Percentiles rank a stretch among this genome's conserved stretches.
phyloP scores from a whole-genome alignment of 2,329 filamentous ascomycete genomes.

The Coniochaeta ligniaria region DNA sequence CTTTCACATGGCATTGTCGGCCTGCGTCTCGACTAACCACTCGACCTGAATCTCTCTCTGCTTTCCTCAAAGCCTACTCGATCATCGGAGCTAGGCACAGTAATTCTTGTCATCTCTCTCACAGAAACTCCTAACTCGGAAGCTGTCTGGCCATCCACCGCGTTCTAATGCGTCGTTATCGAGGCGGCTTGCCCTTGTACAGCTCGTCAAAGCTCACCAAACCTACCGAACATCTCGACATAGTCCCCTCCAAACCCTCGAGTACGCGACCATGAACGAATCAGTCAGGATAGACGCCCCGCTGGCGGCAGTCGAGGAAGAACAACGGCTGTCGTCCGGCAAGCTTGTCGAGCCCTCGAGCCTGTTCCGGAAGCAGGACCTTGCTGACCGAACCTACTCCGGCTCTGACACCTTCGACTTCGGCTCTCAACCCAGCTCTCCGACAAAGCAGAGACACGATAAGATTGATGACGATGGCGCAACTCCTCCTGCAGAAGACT shows the following conservation, averaged over 20 bases:
- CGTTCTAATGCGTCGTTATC: not conserved
- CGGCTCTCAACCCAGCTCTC: slow-evolving; percentile 11
- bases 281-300: not conserved
- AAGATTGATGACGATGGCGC: slow-evolving; percentile 8
- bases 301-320: not conserved
- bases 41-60: not conserved
- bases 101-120: not conserved
- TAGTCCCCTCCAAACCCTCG: not conserved
- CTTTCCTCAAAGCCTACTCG: not conserved
- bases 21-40: not conserved
- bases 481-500: slow-evolving; percentile 21
- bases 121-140: not conserved
- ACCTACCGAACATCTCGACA: not conserved
- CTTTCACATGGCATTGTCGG: not conserved
- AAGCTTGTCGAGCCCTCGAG: not conserved
- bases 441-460: slow-evolving; percentile 1
- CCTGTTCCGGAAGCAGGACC: not conserved
- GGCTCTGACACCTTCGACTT: slow-evolving; percentile 19
- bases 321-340: not conserved
- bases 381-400: not conserved
- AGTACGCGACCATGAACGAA: not conserved
- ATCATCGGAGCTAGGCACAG: too few relatives aligned
- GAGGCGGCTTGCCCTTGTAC: not conserved
- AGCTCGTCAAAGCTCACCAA: not conserved
- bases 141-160: not conserved